Percentiles rank a stretch among this genome's conserved stretches.
These are phyloP conservation scores for Moelleriella libera DNA, from an alignment of 2,329 filamentous ascomycete genomes.

Conservation along the genomic window DNA sequence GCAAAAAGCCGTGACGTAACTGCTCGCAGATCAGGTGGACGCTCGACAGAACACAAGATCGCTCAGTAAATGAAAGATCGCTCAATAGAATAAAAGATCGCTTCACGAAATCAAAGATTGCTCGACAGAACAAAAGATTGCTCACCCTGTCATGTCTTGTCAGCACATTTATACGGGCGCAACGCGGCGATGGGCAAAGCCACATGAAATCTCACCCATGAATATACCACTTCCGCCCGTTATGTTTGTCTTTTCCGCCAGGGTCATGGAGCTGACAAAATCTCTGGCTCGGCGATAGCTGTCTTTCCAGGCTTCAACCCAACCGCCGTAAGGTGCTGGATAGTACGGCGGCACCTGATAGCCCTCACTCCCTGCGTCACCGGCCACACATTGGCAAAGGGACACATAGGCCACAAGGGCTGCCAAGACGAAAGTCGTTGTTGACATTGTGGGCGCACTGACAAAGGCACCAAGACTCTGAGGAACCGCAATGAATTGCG, in stretches of 20 bases:
- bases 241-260: conserved; percentile 70
- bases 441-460: too few relatives aligned
- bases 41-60: neutral
- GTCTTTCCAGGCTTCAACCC: conserved; percentile 51
- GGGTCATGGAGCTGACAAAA: conserved; percentile 60
- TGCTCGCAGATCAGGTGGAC: neutral
- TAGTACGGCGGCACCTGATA: conserved; percentile 45
- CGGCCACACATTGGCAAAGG: too few relatives aligned
- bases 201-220: conserved; percentile 38
- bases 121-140: neutral
- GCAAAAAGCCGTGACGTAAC: neutral
- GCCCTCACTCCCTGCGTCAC: neutral
- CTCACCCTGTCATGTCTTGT: conserved; percentile 2
- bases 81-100: neutral
- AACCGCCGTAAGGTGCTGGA: conserved; percentile 58
- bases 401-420: too few relatives aligned
- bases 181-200: neutral
- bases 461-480: too few relatives aligned
- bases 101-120: too few relatives aligned
- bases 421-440: neutral
- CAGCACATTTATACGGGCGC: neutral
- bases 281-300: conserved; percentile 56
- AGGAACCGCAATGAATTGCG: too few relatives aligned
- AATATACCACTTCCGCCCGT: conserved; percentile 57
- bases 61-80: neutral